These are phyloP conservation scores for Stramenopiles sp. DNA, from an alignment of 352 stramenopile species.

Conservation along the genomic window DNA sequence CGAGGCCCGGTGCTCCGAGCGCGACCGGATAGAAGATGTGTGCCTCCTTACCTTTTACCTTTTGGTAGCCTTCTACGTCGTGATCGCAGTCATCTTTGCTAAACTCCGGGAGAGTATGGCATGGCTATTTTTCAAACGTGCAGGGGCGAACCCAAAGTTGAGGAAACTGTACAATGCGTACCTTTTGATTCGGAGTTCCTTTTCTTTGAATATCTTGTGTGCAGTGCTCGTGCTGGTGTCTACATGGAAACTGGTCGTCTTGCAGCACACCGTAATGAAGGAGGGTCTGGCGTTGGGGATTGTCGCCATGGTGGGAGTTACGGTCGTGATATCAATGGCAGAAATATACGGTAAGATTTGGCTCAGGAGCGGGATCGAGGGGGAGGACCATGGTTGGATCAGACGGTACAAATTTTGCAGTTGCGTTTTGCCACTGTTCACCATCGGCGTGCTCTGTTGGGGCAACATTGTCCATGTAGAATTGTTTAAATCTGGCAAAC, in stretches of 20 bases:
- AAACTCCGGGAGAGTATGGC: neutral
- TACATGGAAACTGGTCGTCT: neutral
- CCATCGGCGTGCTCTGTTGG: neutral
- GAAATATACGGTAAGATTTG: neutral
- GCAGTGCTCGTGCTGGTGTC: neutral
- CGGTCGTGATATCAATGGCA: neutral
- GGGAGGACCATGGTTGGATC: neutral
- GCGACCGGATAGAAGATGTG: neutral
- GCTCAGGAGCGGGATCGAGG: neutral
- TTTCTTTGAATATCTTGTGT: neutral
- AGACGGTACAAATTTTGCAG: neutral
- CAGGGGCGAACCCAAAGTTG: neutral
- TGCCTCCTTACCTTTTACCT: neutral
- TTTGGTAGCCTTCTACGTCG: neutral
- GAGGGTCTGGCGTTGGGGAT: neutral
- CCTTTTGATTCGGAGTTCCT: neutral
- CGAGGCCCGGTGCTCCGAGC: neutral
- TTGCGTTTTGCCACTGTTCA: neutral
- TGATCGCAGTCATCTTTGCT: neutral
- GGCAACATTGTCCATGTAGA: neutral
- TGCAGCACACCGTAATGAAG: too few species aligned
- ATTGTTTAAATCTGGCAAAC: too few species aligned
- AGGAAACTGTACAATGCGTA: neutral
- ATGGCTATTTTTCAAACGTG: constrained; percentile 8
- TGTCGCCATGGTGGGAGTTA: neutral